Base-by-base conservation (phyloP, 1,284 basidiomycete species). In the Erythrobasidium hasegawianum region DNA sequence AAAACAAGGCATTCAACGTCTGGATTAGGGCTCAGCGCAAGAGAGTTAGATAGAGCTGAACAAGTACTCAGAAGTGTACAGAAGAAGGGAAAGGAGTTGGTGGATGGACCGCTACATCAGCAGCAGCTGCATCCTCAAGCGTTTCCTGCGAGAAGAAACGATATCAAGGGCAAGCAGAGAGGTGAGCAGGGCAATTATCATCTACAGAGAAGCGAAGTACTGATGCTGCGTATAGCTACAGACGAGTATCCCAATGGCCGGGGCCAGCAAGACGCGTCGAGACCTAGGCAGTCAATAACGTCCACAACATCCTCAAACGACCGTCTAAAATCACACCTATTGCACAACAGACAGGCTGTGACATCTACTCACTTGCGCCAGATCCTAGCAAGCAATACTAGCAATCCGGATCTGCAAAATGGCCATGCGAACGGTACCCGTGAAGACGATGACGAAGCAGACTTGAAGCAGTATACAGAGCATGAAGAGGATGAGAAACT, bases 141-240 rank as follows among this genome's bases (percentile, higher is more conserved):
- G 33, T 57, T n/a, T 41, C 24, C 39, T 52, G 56, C 54, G 53
- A 52, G 1, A 57, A 55, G 33, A 33, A 33, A 33, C 33, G 43
- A n/a, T 47, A 7, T 16, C 7, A 47, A 47, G 43, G 43, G 43
- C 16, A 47, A 47, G 14, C 43, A 18, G n/a, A 18, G 43, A 14
- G 43, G 22, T n/a, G 29, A 52, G 22, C 43, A 9, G 2, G n/a
- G n/a, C n/a, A n/a, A n/a, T n/a, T n/a, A n/a, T n/a, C n/a, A n/a
- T n/a, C n/a, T n/a, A n/a, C n/a, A n/a, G n/a, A n/a, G n/a, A n/a
- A n/a, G n/a, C n/a, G n/a, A n/a, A n/a, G n/a, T n/a, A n/a, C n/a
- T n/a, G n/a, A n/a, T n/a, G n/a, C n/a, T n/a, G 89, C 0, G 80
- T 90, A 60, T 89, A 90, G 76, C 89, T 88, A 29, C 84, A 88